Base-by-base conservation (phyloP, 768 basidiomycete species). In the Naematelia aurantialba region DNA sequence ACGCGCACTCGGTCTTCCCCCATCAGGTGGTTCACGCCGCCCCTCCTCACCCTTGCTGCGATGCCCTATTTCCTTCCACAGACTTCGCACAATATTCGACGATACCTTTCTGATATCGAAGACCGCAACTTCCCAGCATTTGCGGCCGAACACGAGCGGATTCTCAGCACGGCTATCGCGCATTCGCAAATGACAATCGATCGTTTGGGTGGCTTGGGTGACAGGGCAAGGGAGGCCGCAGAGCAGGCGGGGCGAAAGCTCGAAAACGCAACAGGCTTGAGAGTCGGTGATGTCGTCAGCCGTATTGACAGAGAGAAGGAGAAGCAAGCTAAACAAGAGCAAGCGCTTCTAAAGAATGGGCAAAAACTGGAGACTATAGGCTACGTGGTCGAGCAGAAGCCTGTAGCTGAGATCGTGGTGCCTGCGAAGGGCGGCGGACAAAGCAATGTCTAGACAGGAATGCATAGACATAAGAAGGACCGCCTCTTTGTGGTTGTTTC, bases 51-150 rank as follows among this genome's bases (percentile, higher is more conserved):
- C 65, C 55, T 87, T 57, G 72, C 83, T 59, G 85, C 92, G 26
- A 80, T 87, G 46, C 80, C 84, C 56, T 85, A 93, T 76, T 93
- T 96, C 84, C 84, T 96, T 44, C 94, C 94, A 3, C 81, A 87
- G 74, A 89, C 89, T 4, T 82, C 87, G 1, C 66, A 77, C 56
- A 92, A 92, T 71, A 76, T 93, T 65, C 80, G 82, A 11, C 73
- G 67, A 1, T 91, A 89, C 79, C 74, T 85, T 47, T 82, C 83
- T 31, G 80, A 81, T 12, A 79, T 93, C 48, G 92, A 96, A 77
- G 84, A 85, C 21, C 74, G 74, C 1, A 85, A 90, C 73, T 79
- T 85, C 67, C 92, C 92, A 0, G 75, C 78, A 0, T 60, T 90
- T 5, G 85, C 89, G 1, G 79, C 85, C 65, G 83, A 84, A 61